Base-by-base conservation (phyloP, 345 rosid genomes). In the Garcia nutans region DNA sequence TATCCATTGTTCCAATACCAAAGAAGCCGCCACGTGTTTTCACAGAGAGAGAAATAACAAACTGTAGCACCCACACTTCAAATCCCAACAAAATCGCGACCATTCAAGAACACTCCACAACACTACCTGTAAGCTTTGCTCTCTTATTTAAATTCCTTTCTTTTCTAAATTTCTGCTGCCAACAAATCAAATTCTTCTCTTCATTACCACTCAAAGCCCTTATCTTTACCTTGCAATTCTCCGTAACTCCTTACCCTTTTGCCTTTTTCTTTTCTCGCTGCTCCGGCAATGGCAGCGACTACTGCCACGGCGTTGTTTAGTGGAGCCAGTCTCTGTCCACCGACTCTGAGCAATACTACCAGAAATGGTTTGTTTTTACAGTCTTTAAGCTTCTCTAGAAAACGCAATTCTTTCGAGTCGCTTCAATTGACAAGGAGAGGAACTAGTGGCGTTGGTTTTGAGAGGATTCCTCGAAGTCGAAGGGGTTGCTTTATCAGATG, bases 401-500 rank as follows among this genome's bases (percentile, higher is more conserved):
- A 80, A 28, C 80, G 83, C 24, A 75, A 12, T 47, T 81, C 86
- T 37, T 58, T 87, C 26, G 82, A 75, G 73, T 65, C 78, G 61
- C 76, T 79, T 58, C 65, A 60, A 33, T 71, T 86, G 20, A 85
- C 81, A 73, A 79, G 79, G 57, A 80, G 72, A 57, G 52, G 77
- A 23, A 41, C 24, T 65, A 5, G 15, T 65, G 75, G 76, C 23
- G 62, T 76, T 68, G 81, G 89, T 19, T 58, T 71, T 65, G 81
- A 78, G 2, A 72, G 86, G 72, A 24, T 65, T 33, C 55, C 68
- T 12, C 74, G 82, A 69, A 55, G 70, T 16, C 81, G 89, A 17
- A 78, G 76, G 81, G 55, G 86, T 19, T 70, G 81, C 49, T 8
- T 81, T 65, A 88, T 93, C 73, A 86, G 92, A 68, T 93, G 97